These are phyloP conservation scores for Quercus bicolor DNA, from an alignment of 306 rosid genomes.

Conservation along the genomic window DNA sequence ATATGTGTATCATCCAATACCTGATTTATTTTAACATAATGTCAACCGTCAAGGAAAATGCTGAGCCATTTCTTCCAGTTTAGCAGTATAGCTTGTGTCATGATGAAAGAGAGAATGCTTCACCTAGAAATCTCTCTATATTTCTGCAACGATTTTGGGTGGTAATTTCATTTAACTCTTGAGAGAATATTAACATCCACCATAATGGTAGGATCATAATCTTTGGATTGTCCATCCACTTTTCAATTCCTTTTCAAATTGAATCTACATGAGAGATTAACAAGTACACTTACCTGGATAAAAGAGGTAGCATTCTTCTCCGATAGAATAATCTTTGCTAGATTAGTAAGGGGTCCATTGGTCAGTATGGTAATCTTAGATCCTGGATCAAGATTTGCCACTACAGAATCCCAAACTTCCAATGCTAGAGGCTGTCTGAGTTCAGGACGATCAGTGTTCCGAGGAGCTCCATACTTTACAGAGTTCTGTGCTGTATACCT, in stretches of 20 bases:
- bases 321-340: conserved; percentile 58
- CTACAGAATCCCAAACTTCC: conserved; percentile 72
- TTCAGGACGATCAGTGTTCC: conserved; percentile 64
- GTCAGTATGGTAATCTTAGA: conserved; percentile 74
- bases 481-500: conserved; percentile 79
- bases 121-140: neutral
- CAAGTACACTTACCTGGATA: conserved; percentile 51
- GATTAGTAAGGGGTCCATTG: conserved; percentile 91
- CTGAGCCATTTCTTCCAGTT: neutral
- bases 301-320: conserved; percentile 39
- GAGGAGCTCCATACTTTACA: conserved; percentile 52
- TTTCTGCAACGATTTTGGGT: no score
- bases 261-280: neutral
- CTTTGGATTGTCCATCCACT: neutral
- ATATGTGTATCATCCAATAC: neutral
- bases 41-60: neutral
- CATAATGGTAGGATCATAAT: no score
- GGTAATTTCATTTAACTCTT: no score
- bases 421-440: conserved; percentile 67
- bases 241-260: neutral
- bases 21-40: neutral
- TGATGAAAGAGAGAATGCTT: neutral
- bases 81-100: neutral
- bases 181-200: no score
- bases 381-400: conserved; percentile 45